These are phyloP conservation scores for Candida ovalis DNA, from an alignment of 805 yeast genomes.

Conservation along the genomic window DNA sequence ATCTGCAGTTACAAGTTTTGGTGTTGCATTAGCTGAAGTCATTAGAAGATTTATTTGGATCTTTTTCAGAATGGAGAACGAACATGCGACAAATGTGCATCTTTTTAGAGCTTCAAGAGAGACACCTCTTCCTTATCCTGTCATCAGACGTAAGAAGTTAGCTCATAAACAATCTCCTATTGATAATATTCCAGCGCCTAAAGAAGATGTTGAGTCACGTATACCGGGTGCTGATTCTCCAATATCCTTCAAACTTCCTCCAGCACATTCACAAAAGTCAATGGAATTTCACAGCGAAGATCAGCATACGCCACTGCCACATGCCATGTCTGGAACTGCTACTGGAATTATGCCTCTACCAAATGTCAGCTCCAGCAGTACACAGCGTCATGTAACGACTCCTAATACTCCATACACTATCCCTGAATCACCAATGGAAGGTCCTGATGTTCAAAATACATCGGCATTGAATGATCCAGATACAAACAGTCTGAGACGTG, in stretches of 20 bases:
- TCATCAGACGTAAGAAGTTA: constrained; percentile 22
- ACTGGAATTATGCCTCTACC: constrained; percentile 10
- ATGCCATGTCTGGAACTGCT: constrained; percentile 3
- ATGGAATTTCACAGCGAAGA: neutral
- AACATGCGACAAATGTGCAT: constrained; percentile 87
- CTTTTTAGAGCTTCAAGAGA: constrained; percentile 86
- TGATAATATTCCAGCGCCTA: neutral
- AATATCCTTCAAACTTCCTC: constrained; percentile 4
- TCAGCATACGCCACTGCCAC: neutral
- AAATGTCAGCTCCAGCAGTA: neutral
- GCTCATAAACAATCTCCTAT: neutral
- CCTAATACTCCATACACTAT: neutral
- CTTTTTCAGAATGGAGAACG: constrained; percentile 91
- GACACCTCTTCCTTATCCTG: constrained; percentile 75
- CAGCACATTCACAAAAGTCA: neutral
- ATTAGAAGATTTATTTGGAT: constrained; percentile 86
- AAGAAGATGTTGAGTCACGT: neutral
- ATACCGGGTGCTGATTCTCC: neutral
- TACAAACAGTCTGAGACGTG: neutral
- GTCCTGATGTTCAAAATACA: neutral
- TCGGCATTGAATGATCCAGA: neutral
- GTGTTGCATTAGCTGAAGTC: constrained; percentile 78
- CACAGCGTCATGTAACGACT: neutral
- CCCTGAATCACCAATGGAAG: neutral
- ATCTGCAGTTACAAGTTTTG: constrained; percentile 81